phyloP scores from a whole-genome alignment of 2,329 filamentous ascomycete genomes.

The Amesomyces nigricolor region DNA sequence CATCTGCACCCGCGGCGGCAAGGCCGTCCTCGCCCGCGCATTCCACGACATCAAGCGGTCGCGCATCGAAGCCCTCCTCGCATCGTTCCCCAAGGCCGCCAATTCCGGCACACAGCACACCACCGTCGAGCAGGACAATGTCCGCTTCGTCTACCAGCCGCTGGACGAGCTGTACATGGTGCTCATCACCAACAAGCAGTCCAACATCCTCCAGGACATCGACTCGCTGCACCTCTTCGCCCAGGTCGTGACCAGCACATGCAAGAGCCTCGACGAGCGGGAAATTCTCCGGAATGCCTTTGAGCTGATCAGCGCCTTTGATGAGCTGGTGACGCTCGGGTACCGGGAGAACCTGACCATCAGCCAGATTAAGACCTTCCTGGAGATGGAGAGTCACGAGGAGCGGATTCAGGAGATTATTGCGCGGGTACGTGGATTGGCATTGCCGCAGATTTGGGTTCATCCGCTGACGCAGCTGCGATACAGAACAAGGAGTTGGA shows the following conservation, averaged over 20 bases:
- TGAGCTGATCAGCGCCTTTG: conserved; percentile 92
- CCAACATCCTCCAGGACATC: conserved; percentile 98
- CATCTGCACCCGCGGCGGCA: conserved; percentile 96
- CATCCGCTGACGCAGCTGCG: conserved; percentile 33
- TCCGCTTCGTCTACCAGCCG: conserved; percentile 98
- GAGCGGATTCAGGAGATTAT: conserved; percentile 99
- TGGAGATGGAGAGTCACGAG: conserved; percentile 99
- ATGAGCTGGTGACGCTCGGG: conserved; percentile 91
- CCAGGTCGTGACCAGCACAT: conserved; percentile 93
- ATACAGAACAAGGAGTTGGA: conserved; percentile 93
- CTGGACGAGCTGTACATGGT: conserved; percentile 99
- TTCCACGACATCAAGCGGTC: conserved; percentile 98
- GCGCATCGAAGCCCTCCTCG: conserved; percentile 90
- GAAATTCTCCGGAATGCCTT: conserved; percentile 95
- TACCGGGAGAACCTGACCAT: conserved; percentile 96
- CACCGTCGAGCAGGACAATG: conserved; percentile 97
- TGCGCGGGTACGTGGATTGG: conserved; percentile 58
- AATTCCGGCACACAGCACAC: conserved; percentile 96
- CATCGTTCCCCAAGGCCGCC: conserved; percentile 95
- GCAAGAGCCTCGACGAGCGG: conserved; percentile 90
- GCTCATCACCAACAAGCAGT: conserved; percentile 97
- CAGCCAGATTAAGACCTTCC: conserved; percentile 96
- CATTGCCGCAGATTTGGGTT: too few relatives aligned
- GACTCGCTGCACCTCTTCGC: conserved; percentile 97
- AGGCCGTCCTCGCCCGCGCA: conserved; percentile 94